These are phyloP conservation scores for Cnidoscolus chayamansa DNA, from an alignment of 441 rosid species.

Conservation along the genomic window DNA sequence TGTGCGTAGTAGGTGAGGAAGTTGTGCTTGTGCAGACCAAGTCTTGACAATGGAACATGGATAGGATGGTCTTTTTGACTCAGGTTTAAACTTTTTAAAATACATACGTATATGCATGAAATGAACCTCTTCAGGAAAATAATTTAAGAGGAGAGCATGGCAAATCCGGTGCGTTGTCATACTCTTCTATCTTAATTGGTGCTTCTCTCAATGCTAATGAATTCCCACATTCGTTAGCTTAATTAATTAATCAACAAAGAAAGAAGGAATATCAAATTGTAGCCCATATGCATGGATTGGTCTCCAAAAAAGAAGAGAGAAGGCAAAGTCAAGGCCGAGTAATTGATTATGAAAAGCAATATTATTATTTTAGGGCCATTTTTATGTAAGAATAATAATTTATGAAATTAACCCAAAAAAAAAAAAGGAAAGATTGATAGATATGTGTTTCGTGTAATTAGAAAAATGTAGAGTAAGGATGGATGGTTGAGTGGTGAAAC, in stretches of 20 bases:
- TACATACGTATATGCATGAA: background rate
- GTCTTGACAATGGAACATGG: background rate
- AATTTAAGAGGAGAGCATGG: background rate
- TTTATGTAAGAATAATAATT: too few relatives aligned
- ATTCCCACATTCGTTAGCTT: background rate
- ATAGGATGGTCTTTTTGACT: background rate
- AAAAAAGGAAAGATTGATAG: too few relatives aligned
- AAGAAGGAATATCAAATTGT: background rate
- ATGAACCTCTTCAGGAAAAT: background rate
- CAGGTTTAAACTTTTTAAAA: background rate
- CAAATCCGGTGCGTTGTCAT: conserved; percentile 18
- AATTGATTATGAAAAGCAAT: background rate
- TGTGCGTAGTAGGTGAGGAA: conserved; percentile 46
- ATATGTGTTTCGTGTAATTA: conserved; percentile 20
- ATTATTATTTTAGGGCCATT: background rate
- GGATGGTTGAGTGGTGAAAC: conserved; percentile 26
- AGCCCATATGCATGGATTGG: too few relatives aligned
- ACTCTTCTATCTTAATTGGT: background rate
- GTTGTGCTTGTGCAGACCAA: conserved; percentile 25
- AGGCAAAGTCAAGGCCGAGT: too few relatives aligned
- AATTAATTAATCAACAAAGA: background rate
- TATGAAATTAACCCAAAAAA: too few relatives aligned
- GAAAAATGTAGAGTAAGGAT: background rate
- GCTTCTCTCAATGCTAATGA: background rate
- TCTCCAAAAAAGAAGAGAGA: too few relatives aligned